A percentile compares a stretch with the other conserved stretches of the same genome.
Conservation (phyloP, 495 filamentous ascomycete genomes). For the Penicillium egyptiacum region DNA sequence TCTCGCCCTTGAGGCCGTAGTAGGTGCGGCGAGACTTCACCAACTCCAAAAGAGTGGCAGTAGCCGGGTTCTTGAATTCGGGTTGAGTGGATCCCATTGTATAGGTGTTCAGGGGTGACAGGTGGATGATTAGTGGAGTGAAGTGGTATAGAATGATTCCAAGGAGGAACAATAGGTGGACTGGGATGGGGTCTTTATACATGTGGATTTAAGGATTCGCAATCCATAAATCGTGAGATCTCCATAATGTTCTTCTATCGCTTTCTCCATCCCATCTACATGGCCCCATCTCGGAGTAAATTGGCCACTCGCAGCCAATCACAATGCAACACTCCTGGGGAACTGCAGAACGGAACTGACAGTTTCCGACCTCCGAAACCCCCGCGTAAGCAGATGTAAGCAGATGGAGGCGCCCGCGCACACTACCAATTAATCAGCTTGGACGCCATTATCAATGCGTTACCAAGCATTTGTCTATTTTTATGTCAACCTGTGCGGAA, state of each 20-base stretch:
- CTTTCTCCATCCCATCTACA: not conserved
- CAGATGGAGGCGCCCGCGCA: not conserved
- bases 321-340: not conserved
- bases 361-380: not conserved
- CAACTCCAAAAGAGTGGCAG: slow-evolving; percentile 40
- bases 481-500: not conserved
- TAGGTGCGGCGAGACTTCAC: slow-evolving; percentile 48
- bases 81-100: slow-evolving; percentile 34
- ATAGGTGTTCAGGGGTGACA: slow-evolving; percentile 4
- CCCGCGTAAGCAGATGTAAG: not conserved
- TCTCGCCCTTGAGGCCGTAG: slow-evolving; percentile 47
- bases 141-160: not conserved
- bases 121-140: not conserved
- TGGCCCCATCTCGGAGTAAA: no score
- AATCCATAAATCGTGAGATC: not conserved
- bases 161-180: not conserved
- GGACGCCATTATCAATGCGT: not conserved
- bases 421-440: not conserved
- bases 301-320: not conserved
- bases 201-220: not conserved
- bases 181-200: slow-evolving; percentile 4
- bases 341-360: not conserved
- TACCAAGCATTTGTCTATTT: not conserved
- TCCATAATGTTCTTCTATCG: not conserved
- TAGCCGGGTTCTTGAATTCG: slow-evolving; percentile 43